Conservation (phyloP, 768 basidiomycete species). For the Imleria badia region DNA sequence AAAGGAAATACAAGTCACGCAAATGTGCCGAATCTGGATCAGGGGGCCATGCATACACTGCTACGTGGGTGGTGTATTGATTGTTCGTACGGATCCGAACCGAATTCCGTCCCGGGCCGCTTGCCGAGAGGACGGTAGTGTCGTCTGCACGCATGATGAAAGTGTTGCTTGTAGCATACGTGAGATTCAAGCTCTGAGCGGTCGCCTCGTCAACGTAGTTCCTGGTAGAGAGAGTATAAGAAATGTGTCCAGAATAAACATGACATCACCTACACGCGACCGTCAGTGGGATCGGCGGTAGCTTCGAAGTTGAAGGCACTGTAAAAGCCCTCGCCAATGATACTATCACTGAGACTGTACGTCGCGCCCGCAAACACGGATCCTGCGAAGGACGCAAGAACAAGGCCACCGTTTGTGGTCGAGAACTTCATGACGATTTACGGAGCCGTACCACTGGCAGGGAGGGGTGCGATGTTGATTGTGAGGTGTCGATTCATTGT, state of each 20-base stretch:
- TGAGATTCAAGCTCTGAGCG: conserved; percentile 29
- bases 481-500: not conserved
- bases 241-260: not conserved
- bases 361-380: conserved; percentile 19
- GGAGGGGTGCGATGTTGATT: not conserved
- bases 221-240: conserved; percentile 12
- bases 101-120: conserved; percentile 36
- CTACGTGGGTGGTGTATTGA: conserved; percentile 35
- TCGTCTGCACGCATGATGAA: conserved; percentile 41
- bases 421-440: conserved; percentile 19
- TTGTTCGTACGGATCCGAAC: conserved; percentile 34
- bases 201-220: conserved; percentile 35
- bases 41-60: conserved; percentile 24
- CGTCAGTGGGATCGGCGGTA: conserved; percentile 37
- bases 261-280: conserved; percentile 32
- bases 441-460: not conserved
- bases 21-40: not conserved
- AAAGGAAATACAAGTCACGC: not conserved
- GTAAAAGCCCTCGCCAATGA: conserved; percentile 34
- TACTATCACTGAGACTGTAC: conserved; percentile 28
- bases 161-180: conserved; percentile 24
- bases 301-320: conserved; percentile 33
- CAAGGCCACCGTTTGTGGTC: not conserved
- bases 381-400: conserved; percentile 12
- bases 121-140: conserved; percentile 28